Conservation (phyloP, 345 rosid species). For the Salix exigua region DNA sequence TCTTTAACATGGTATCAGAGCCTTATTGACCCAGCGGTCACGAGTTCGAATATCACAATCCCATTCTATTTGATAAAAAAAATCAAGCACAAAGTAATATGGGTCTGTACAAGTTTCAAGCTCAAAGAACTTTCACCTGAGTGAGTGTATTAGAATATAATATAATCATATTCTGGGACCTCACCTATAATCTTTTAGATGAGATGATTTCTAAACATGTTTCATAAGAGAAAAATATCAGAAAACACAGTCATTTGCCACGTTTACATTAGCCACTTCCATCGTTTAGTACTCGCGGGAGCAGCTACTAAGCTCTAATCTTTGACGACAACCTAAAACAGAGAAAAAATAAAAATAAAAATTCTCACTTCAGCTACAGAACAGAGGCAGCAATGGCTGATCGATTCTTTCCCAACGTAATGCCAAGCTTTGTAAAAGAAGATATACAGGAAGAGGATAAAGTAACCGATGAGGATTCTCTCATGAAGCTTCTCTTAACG, state of each 20-base stretch:
- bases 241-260: neutral
- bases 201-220: too few species aligned
- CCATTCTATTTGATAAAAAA: too few species aligned
- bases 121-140: too few species aligned
- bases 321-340: neutral
- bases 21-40: too few species aligned
- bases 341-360: neutral
- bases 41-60: too few species aligned
- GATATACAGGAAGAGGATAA: neutral
- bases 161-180: too few species aligned
- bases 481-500: constrained; percentile 56
- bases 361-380: neutral
- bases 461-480: constrained; percentile 34
- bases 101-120: too few species aligned
- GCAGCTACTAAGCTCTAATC: neutral
- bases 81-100: too few species aligned
- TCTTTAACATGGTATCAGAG: too few species aligned
- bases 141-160: too few species aligned
- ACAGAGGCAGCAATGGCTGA: constrained; percentile 43
- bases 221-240: too few species aligned
- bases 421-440: constrained; percentile 53
- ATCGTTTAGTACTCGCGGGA: neutral
- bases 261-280: neutral
- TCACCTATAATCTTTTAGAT: too few species aligned
- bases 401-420: constrained; percentile 55